Conservation (phyloP, 2,329 filamentous ascomycete species). For the Pseudogymnoascus sp. region DNA sequence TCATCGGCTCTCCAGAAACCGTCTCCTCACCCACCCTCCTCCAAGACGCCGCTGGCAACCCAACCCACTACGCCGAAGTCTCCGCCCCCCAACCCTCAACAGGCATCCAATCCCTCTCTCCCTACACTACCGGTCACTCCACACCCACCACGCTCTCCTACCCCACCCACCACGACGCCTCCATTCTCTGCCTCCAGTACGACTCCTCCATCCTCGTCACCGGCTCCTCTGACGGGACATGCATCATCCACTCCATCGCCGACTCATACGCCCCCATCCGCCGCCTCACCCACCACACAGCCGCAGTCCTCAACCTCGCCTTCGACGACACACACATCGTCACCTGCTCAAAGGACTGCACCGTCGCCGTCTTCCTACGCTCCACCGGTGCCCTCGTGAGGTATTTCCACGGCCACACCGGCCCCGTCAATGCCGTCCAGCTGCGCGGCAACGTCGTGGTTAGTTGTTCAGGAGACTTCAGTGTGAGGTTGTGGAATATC, state of each 20-base stretch:
- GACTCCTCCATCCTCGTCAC: slow-evolving; percentile 90
- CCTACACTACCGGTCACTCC: slow-evolving; percentile 33
- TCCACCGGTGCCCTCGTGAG: slow-evolving; percentile 67
- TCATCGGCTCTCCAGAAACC: slow-evolving; percentile 73
- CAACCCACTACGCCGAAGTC: slow-evolving; percentile 48
- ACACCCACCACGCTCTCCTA: slow-evolving; percentile 51
- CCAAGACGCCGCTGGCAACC: slow-evolving; percentile 42
- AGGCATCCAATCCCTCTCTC: slow-evolving; percentile 34
- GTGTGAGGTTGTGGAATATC: slow-evolving; percentile 93
- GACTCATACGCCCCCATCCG: slow-evolving; percentile 72
- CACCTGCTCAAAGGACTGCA: slow-evolving; percentile 93
- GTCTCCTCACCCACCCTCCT: slow-evolving; percentile 47
- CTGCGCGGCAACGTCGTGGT: slow-evolving; percentile 88
- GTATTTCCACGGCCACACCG: slow-evolving; percentile 75
- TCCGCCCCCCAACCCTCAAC: slow-evolving; percentile 32
- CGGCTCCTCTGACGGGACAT: slow-evolving; percentile 84
- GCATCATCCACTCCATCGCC: slow-evolving; percentile 83
- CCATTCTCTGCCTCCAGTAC: slow-evolving; percentile 91
- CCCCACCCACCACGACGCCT: slow-evolving; percentile 71
- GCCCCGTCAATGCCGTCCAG: slow-evolving; percentile 94
- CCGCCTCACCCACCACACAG: slow-evolving; percentile 70
- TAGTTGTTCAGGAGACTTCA: slow-evolving; percentile 87
- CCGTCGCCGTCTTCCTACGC: slow-evolving; percentile 91
- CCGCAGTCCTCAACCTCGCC: slow-evolving; percentile 87
- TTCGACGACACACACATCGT: slow-evolving; percentile 91